These are phyloP conservation scores for Stagonosporopsis cucurbitacearum DNA, from an alignment of 2,329 filamentous ascomycete genomes.

Conservation along the genomic window DNA sequence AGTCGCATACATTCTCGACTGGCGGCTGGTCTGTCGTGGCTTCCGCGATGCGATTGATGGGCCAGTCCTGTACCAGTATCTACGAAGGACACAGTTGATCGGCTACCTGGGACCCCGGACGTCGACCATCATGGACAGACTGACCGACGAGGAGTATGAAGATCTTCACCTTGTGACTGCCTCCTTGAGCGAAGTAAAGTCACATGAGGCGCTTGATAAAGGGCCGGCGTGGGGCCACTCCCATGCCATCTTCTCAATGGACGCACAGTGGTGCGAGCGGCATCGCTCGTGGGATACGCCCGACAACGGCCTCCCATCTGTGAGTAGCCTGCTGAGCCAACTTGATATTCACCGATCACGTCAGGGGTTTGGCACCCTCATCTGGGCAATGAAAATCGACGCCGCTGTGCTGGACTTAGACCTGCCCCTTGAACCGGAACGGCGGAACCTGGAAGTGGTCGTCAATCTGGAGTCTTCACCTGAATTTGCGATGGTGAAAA, in stretches of 20 bases:
- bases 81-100: constrained; percentile 31
- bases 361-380: constrained; percentile 26
- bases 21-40: constrained; percentile 39
- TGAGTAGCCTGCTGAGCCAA: constrained; percentile 1
- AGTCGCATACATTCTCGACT: constrained; percentile 34
- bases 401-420: constrained; percentile 35
- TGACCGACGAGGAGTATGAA: constrained; percentile 28
- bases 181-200: constrained; percentile 1
- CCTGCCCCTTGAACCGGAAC: constrained; percentile 18
- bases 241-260: constrained; percentile 29
- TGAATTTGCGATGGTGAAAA: constrained; percentile 1
- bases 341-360: constrained; percentile 16
- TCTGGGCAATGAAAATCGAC: constrained; percentile 39
- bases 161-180: constrained; percentile 26
- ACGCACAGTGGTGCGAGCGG: constrained; percentile 19
- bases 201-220: not conserved
- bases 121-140: not conserved
- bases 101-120: constrained; percentile 27
- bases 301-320: not conserved
- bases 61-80: constrained; percentile 30
- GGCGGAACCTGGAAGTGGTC: constrained; percentile 16
- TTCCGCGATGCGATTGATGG: constrained; percentile 44
- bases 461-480: constrained; percentile 10
- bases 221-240: constrained; percentile 24
- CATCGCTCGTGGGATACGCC: not conserved